These are phyloP conservation scores for Prunus mume DNA, from an alignment of 306 rosid species.

Conservation along the genomic window DNA sequence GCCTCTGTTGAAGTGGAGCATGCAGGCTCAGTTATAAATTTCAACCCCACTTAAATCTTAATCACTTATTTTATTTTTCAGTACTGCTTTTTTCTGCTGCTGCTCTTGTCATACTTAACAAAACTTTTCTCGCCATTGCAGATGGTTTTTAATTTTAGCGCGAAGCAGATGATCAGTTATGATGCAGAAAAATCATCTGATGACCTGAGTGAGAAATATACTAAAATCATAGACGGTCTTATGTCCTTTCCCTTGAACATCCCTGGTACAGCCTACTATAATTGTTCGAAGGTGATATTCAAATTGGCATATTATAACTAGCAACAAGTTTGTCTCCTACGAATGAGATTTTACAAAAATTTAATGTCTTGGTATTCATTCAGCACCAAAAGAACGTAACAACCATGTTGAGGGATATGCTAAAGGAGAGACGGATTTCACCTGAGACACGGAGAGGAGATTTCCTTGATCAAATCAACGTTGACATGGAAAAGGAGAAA, in stretches of 20 bases:
- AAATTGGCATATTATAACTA: too few relatives aligned
- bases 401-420: constrained; percentile 23
- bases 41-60: neutral
- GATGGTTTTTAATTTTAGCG: constrained; percentile 35
- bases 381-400: constrained; percentile 31
- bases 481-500: constrained; percentile 31
- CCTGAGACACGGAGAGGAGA: neutral
- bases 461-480: constrained; percentile 9
- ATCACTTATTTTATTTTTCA: neutral
- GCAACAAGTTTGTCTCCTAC: neutral
- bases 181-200: constrained; percentile 28
- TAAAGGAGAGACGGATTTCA: constrained; percentile 27
- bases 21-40: constrained; percentile 25
- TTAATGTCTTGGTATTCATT: neutral
- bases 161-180: constrained; percentile 25
- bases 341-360: neutral
- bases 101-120: neutral
- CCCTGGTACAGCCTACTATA: constrained; percentile 38
- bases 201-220: constrained; percentile 25
- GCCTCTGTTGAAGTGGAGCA: constrained; percentile 36
- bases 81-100: neutral
- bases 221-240: constrained; percentile 26
- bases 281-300: constrained; percentile 24
- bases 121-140: neutral
- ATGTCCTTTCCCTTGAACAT: constrained; percentile 44